Conservation (phyloP, 2,329 filamentous ascomycete genomes). For the Talaromyces pinophilus region DNA sequence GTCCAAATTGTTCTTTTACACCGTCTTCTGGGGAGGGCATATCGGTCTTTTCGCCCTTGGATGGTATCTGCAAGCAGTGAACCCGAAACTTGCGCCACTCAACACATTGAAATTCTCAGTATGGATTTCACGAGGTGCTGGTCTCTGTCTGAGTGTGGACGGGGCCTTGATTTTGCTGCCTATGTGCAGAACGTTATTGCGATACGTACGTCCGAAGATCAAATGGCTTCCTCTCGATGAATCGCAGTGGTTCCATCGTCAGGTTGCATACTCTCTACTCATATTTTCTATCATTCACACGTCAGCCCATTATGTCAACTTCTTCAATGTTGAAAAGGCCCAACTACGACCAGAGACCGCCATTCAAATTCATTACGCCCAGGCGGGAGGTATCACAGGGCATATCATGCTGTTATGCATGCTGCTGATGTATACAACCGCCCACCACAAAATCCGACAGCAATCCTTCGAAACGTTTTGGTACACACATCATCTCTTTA, state of each 20-base stretch:
- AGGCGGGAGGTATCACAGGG: conserved; percentile 88
- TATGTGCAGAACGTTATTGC: conserved; percentile 89
- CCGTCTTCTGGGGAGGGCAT: conserved; percentile 79
- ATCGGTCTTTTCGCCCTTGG: conserved; percentile 77
- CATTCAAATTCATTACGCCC: conserved; percentile 85
- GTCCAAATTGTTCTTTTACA: conserved; percentile 74
- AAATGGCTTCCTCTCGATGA: conserved; percentile 92
- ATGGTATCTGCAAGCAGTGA: conserved; percentile 77
- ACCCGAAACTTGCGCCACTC: conserved; percentile 69
- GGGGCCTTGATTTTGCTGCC: conserved; percentile 85
- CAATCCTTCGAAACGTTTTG: conserved; percentile 98
- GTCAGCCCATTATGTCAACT: conserved; percentile 90
- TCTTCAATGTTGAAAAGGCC: conserved; percentile 87
- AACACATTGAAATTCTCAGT: conserved; percentile 86
- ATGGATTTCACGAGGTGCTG: conserved; percentile 93
- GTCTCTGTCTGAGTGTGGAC: conserved; percentile 80
- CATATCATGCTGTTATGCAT: conserved; percentile 99
- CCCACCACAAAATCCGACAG: conserved; percentile 89
- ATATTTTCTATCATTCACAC: conserved; percentile 80
- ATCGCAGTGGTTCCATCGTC: conserved; percentile 93
- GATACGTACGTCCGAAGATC: conserved; percentile 81
- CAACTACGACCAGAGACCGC: conserved; percentile 80
- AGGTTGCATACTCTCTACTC: conserved; percentile 86
- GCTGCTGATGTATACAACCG: conserved; percentile 96
- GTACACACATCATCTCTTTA: conserved; percentile 99